A percentile compares a stretch with the other conserved stretches of the same genome.
These are phyloP conservation scores for Rhododendron ovatum DNA, from an alignment of 148 eudicot species.

Conservation along the genomic window DNA sequence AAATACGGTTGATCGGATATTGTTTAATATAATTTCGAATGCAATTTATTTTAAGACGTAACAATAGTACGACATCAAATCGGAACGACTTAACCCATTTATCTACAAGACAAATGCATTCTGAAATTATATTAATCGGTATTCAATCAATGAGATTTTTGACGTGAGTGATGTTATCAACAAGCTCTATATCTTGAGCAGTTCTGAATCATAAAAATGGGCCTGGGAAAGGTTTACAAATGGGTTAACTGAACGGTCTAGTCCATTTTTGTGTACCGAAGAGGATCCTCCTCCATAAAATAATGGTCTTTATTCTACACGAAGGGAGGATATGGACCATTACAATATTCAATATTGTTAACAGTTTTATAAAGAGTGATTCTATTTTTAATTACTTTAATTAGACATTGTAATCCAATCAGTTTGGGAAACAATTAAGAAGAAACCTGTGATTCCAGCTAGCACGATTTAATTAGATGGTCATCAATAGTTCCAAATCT, in stretches of 20 bases:
- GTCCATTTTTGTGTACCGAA: not conserved
- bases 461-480: not conserved
- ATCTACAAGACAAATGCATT: not conserved
- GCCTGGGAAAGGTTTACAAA: not conserved
- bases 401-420: not conserved
- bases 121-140: no score
- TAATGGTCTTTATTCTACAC: not conserved
- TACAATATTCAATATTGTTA: no score
- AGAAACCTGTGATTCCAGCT: not conserved
- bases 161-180: not conserved
- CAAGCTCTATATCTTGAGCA: not conserved
- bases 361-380: no score
- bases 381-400: not conserved
- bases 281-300: not conserved
- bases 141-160: no score
- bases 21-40: no score
- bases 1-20: no score
- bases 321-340: not conserved
- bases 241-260: not conserved
- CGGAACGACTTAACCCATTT: not conserved
- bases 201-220: not conserved
- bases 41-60: not conserved
- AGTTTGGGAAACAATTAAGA: not conserved
- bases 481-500: not conserved
- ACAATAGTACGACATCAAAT: not conserved